Evolutionary conservation across 2,329 filamentous ascomycete species (phyloP).

Genomic region (Bipolaris sorokiniana): DNA sequence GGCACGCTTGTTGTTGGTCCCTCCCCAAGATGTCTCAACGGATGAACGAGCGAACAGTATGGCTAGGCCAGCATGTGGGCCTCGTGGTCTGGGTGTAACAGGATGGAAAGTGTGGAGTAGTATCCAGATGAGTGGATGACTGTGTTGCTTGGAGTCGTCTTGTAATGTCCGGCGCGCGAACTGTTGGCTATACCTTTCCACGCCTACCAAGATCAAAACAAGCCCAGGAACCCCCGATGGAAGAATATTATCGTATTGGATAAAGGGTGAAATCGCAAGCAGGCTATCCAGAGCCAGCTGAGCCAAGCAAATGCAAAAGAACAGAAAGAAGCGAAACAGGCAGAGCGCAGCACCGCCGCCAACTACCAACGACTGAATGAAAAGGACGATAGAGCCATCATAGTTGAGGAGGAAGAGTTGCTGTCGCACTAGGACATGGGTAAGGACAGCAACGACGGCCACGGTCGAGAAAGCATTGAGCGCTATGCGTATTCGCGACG

Average conservation of each 20-base stretch:
- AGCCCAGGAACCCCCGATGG: background rate
- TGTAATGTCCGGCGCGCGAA: constrained; percentile 35
- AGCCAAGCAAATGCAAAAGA: constrained; percentile 42
- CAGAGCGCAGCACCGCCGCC: constrained; percentile 46
- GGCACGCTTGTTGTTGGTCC: constrained; percentile 31
- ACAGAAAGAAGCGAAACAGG: constrained; percentile 44
- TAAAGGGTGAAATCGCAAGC: constrained; percentile 4
- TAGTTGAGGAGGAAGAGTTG: constrained; percentile 31
- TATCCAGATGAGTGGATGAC: constrained; percentile 43
- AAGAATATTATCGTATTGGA: constrained; percentile 4
- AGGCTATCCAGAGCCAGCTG: constrained; percentile 30
- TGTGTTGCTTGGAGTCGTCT: constrained; percentile 35
- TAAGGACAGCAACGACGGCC: constrained; percentile 30
- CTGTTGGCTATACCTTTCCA: constrained; percentile 29
- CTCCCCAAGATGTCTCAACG: constrained; percentile 22
- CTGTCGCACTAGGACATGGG: constrained; percentile 41
- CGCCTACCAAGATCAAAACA: constrained; percentile 21
- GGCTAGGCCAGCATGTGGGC: constrained; percentile 35
- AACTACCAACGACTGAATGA: constrained; percentile 38
- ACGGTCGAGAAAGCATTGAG: constrained; percentile 44
- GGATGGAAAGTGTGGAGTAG: constrained; percentile 21
- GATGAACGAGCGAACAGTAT: constrained; percentile 32
- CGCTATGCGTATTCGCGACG: constrained; percentile 42
- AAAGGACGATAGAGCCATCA: constrained; percentile 30
- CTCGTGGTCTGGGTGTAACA: constrained; percentile 24